Conservation (phyloP, 2,329 filamentous ascomycete species). For the Lasiodiplodia sp. region DNA sequence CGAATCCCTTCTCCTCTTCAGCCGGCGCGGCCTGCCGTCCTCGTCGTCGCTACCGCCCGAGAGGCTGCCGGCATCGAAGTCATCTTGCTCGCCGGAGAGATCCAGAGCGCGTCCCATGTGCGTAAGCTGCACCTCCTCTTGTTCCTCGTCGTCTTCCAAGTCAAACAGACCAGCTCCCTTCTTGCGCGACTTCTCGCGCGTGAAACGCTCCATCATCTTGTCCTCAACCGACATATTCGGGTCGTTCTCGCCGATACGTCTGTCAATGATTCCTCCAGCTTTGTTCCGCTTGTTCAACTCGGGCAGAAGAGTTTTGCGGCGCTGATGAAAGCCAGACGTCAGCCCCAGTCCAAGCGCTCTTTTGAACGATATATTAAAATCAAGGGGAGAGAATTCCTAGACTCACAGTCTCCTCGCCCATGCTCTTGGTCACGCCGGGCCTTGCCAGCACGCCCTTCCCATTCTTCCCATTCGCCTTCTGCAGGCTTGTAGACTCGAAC, state of each 20-base stretch:
- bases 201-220: constrained; percentile 88
- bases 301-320: constrained; percentile 81
- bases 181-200: constrained; percentile 80
- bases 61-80: constrained; percentile 81
- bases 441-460: constrained; percentile 70
- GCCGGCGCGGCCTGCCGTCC: constrained; percentile 45
- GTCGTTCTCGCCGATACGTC: constrained; percentile 95
- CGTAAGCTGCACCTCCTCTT: constrained; percentile 73
- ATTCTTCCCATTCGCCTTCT: constrained; percentile 58
- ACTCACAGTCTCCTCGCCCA: constrained; percentile 82
- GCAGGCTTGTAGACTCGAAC: constrained; percentile 79
- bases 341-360: not conserved
- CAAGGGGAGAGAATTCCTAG: not conserved
- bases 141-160: constrained; percentile 80
- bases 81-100: constrained; percentile 70
- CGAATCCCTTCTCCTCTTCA: constrained; percentile 54
- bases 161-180: constrained; percentile 86
- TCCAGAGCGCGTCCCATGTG: constrained; percentile 80
- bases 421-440: constrained; percentile 83
- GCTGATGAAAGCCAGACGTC: constrained; percentile 51
- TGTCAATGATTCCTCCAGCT: constrained; percentile 89
- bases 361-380: no score
- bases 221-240: constrained; percentile 93
- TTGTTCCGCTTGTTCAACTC: constrained; percentile 92
- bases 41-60: constrained; percentile 55